A percentile compares a stretch with the other conserved stretches of the same genome.
phyloP scores from a whole-genome alignment of 345 rosid species.

The Brassica rapa region DNA sequence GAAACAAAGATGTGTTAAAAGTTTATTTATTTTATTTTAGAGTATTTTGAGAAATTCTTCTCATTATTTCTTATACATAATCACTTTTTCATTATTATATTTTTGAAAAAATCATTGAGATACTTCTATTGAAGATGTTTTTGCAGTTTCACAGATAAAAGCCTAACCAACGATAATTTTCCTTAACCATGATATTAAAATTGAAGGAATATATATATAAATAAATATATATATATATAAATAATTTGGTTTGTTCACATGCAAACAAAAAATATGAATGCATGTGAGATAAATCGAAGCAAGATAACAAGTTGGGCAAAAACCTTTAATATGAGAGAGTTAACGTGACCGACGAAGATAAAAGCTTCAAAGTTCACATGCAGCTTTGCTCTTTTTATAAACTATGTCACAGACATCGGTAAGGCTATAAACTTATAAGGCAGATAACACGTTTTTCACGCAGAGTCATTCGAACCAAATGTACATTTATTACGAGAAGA shows the following conservation, averaged over 20 bases:
- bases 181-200: no score
- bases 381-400: conserved; percentile 24
- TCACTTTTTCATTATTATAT: no score
- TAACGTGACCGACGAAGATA: conserved; percentile 32
- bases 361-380: conserved; percentile 35
- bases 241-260: not conserved
- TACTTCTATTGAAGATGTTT: no score
- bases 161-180: no score
- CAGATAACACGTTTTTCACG: conserved; percentile 24
- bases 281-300: not conserved
- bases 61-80: no score
- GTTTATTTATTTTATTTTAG: no score
- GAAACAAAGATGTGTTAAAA: no score
- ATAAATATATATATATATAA: no score
- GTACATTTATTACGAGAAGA: not conserved
- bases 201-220: no score
- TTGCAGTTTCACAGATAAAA: no score
- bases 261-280: not conserved
- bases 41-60: no score
- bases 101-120: no score
- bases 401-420: conserved; percentile 30
- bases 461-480: conserved; percentile 1
- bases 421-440: conserved; percentile 9
- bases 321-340: conserved; percentile 19
- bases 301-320: conserved; percentile 31